Evolutionary conservation across 2,329 filamentous ascomycete species (phyloP), one percentile per base, ranked within the genome.

Genomic region (Botrytis byssoidea): DNA sequence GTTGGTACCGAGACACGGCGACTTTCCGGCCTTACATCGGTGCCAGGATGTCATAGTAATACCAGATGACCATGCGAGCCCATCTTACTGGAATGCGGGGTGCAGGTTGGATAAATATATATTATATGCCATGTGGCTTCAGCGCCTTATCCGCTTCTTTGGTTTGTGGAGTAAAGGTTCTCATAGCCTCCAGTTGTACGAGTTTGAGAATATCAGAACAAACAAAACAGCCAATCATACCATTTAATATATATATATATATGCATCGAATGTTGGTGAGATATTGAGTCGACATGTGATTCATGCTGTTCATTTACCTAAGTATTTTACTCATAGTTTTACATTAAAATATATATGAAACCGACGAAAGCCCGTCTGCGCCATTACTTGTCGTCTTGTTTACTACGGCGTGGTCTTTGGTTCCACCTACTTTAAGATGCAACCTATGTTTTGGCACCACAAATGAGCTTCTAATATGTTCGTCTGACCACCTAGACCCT

Each of bases 1-100:
- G 66, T 57, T 66, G 48, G 48, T 68, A 68, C 35, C 66, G 35
- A 67, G 66, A 68, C 46, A 71, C 61, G 61, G 60, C 70, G 25
- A 55, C 57, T 57, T 72, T 42, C 57, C 70, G 70, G 70, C 60
- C 70, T 64, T 72, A 72, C 29, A 51, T 72, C 70, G 70, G 70
- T 65, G 59, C 46, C 60, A 67, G 46, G 46, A 55, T 66, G 46
- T 72, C n/a, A 22, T 37, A 65, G 60, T 72, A 48, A 72, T 72
- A 66, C 66, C 66, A 68, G 60, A 55, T 66, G 70, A 66, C 44
- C 70, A 72, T 64, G 60, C 61, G 70, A 72, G 46, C 8, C 29
- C 32, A 40, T 72, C 61, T 57, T 35, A 35, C 61, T 42, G 70
- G 60, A 72, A 66, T 72, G 70, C 70, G 70, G 70, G 60, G 70